Evolutionary conservation across 768 basidiomycete genomes (phyloP), one percentile per base, ranked within the genome.

Genomic region (Tylopilus felleus): DNA sequence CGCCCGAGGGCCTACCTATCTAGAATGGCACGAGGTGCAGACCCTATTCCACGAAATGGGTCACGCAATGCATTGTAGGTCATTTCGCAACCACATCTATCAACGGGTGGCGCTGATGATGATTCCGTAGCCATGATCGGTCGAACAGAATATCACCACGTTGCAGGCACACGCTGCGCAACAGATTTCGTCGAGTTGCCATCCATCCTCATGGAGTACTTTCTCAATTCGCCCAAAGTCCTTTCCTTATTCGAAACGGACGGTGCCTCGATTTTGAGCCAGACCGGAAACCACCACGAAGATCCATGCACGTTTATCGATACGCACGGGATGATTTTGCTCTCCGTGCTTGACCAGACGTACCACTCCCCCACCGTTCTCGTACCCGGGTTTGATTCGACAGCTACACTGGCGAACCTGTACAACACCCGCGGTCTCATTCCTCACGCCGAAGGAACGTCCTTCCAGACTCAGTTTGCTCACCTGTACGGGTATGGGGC

Each of bases 31-130:
- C 61, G 94, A 98, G 61, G 91, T 98, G 9, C 77, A 89, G 67
- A 98, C 96, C 2, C 74, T 98, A 22, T 97, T 94, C 73, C 97
- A 99, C 63, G 97, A 99, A 73, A 97, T 98, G 93, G 97, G 97
- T 1, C 97, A 99, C 73, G 97, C 97, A 12, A 93, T 99, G 83
- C 97, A 99, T 68, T 99, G 97, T 98, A 65, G 78, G 93, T 78
- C 16, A n/a, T 13, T 39, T 60, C 16, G 19, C 51, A 36, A 19
- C 25, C n/a, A 28, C 31, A 38, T 47, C 25, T 40, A 43, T 48
- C 21, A 51, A n/a, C 31, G 58, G 42, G 17, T 28, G 49, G 33
- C n/a, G 42, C 31, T 52, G 6, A 54, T 47, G 56, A 35, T 52
- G 51, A 45, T 54, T 41, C 28, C 25, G 13, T 61, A 98, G 96